A percentile compares a stretch with the other conserved stretches of the same genome.
Evolutionary conservation across 306 rosid genomes (phyloP).

Genomic region (Quillaja saponaria): DNA sequence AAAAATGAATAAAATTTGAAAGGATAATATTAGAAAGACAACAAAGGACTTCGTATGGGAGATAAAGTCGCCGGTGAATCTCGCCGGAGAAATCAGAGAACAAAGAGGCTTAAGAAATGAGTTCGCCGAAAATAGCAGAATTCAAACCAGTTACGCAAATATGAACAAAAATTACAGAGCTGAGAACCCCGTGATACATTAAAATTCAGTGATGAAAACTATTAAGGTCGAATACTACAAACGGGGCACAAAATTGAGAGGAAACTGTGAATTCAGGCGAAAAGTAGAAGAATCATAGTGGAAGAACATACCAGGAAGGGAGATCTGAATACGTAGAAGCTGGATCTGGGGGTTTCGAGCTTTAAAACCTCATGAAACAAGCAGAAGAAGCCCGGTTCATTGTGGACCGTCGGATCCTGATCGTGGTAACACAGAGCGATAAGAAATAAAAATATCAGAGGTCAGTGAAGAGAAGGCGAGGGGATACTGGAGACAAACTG

Average conservation of each 20-base stretch:
- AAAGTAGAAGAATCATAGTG: slow-evolving; percentile 17
- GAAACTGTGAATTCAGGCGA: slow-evolving; percentile 8
- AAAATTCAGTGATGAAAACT: slow-evolving; percentile 7
- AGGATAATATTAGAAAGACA: background rate
- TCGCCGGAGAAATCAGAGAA: background rate
- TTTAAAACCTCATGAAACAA: slow-evolving; percentile 49
- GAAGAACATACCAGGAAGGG: slow-evolving; percentile 50
- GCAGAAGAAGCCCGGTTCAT: slow-evolving; percentile 48
- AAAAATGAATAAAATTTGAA: background rate
- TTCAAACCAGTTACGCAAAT: background rate
- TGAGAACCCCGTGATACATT: background rate
- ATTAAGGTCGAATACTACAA: slow-evolving; percentile 3
- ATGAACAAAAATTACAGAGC: background rate
- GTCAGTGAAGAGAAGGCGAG: slow-evolving; percentile 22
- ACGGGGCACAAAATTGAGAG: slow-evolving; percentile 1
- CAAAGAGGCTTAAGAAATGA: background rate
- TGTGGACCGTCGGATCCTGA: slow-evolving; percentile 70
- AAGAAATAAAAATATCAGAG: slow-evolving; percentile 63
- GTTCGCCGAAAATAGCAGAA: background rate
- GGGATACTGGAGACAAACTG: slow-evolving; percentile 53
- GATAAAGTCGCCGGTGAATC: background rate
- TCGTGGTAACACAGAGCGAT: slow-evolving; percentile 47
- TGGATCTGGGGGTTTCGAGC: slow-evolving; percentile 52
- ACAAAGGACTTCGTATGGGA: background rate
- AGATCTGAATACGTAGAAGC: slow-evolving; percentile 46